A percentile compares a stretch with the other conserved stretches of the same genome.
Conservation (phyloP, 768 basidiomycete species). For the Calocera cornea region DNA sequence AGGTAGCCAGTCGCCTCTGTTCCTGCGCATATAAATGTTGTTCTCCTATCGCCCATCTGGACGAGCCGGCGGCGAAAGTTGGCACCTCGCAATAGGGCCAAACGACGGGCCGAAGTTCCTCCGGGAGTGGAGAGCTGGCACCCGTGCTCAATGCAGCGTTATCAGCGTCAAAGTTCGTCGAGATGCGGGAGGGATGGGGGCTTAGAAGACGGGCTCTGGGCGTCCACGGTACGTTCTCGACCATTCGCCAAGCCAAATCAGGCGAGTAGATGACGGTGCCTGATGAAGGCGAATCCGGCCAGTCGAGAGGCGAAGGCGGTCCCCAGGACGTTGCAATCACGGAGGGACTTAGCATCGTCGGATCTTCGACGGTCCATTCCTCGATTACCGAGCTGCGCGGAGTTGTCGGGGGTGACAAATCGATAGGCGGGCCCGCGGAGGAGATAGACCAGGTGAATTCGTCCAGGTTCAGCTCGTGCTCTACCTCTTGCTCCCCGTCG, state of each 20-base stretch:
- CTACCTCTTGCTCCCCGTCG: conserved; percentile 20
- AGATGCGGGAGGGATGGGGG: not conserved
- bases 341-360: conserved; percentile 15
- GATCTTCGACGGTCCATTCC: conserved; percentile 37
- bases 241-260: conserved; percentile 43
- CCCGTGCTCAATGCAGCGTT: not conserved
- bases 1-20: not conserved
- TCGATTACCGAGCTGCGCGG: conserved; percentile 28
- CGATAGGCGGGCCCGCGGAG: conserved; percentile 45
- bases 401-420: conserved; percentile 29
- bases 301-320: conserved; percentile 10
- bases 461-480: conserved; percentile 41
- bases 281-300: conserved; percentile 10
- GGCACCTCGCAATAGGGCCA: conserved; percentile 1
- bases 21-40: not conserved
- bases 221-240: conserved; percentile 41
- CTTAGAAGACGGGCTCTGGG: conserved; percentile 26
- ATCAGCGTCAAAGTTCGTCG: not conserved
- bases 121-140: not conserved
- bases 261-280: conserved; percentile 29
- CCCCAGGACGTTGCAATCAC: conserved; percentile 13
- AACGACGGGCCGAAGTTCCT: conserved; percentile 3
- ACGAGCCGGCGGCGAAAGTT: conserved; percentile 1
- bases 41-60: not conserved
- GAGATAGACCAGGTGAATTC: conserved; percentile 61